These are phyloP conservation scores for Coleophoma cylindrospora DNA, from an alignment of 2,329 filamentous ascomycete species.

Conservation along the genomic window DNA sequence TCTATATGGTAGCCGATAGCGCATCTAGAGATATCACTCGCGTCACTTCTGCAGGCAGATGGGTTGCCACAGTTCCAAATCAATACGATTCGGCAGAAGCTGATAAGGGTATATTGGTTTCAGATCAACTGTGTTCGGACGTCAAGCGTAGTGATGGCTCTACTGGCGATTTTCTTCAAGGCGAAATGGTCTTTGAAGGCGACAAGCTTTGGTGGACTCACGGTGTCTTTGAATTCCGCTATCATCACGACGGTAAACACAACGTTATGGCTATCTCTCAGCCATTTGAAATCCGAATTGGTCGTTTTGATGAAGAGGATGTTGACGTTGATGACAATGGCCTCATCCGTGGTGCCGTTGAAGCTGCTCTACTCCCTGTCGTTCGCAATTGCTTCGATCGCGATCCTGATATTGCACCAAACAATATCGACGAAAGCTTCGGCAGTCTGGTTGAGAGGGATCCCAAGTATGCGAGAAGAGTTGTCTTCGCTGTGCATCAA, in stretches of 20 bases:
- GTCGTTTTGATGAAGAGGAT: constrained; percentile 73
- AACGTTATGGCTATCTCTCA: constrained; percentile 91
- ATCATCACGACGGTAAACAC: constrained; percentile 90
- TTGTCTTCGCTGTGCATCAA: constrained; percentile 90
- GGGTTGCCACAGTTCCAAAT: constrained; percentile 75
- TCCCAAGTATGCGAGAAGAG: constrained; percentile 80
- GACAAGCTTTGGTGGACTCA: constrained; percentile 98
- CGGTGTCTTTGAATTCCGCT: constrained; percentile 93
- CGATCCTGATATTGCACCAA: constrained; percentile 85
- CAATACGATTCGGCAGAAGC: constrained; percentile 71
- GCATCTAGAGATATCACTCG: constrained; percentile 78
- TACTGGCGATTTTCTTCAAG: constrained; percentile 58
- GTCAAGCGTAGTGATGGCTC: constrained; percentile 37
- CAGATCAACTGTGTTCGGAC: constrained; percentile 53
- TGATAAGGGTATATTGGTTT: constrained; percentile 70
- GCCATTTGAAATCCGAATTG: constrained; percentile 86
- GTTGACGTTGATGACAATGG: constrained; percentile 52
- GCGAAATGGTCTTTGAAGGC: constrained; percentile 82
- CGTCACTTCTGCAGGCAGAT: constrained; percentile 80
- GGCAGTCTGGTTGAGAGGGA: constrained; percentile 81
- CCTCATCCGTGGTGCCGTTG: constrained; percentile 64
- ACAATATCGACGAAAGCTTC: constrained; percentile 73
- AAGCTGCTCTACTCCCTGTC: constrained; percentile 72
- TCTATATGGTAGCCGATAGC: constrained; percentile 96
- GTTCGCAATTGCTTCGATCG: constrained; percentile 90